Conservation (phyloP, 345 rosid species). For the Sisymbrium irio region DNA sequence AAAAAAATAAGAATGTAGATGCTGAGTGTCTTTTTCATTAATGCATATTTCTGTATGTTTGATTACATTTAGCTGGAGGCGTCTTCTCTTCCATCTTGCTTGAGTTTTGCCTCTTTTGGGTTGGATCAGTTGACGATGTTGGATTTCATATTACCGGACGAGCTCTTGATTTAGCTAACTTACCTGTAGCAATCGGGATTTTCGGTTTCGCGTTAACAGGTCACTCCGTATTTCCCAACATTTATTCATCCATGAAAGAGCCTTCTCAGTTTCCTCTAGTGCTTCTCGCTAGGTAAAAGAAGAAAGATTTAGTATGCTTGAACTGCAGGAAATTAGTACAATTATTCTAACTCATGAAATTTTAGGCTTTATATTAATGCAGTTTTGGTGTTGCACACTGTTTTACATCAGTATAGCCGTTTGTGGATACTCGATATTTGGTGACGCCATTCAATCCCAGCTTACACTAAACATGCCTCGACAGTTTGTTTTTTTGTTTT, state of each 20-base stretch:
- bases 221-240: neutral
- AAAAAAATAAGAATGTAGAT: too few relatives aligned
- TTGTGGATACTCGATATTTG: neutral
- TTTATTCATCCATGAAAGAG: neutral
- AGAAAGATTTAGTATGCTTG: neutral
- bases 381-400: neutral
- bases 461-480: neutral
- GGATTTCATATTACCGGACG: too few relatives aligned
- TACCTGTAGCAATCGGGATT: too few relatives aligned
- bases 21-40: too few relatives aligned
- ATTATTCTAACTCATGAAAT: neutral
- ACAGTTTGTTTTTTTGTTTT: too few relatives aligned
- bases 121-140: too few relatives aligned
- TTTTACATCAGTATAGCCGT: neutral
- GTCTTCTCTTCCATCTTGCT: too few relatives aligned
- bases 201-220: neutral
- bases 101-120: too few relatives aligned
- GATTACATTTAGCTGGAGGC: too few relatives aligned
- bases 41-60: too few relatives aligned
- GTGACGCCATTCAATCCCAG: neutral
- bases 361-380: neutral
- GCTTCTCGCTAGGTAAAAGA: neutral
- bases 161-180: too few relatives aligned
- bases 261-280: neutral
- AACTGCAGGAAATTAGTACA: neutral